Evolutionary conservation across 352 stramenopile genomes (phyloP), one percentile per base, ranked within the genome.

Genomic region (Pythium scleroteichum): DNA sequence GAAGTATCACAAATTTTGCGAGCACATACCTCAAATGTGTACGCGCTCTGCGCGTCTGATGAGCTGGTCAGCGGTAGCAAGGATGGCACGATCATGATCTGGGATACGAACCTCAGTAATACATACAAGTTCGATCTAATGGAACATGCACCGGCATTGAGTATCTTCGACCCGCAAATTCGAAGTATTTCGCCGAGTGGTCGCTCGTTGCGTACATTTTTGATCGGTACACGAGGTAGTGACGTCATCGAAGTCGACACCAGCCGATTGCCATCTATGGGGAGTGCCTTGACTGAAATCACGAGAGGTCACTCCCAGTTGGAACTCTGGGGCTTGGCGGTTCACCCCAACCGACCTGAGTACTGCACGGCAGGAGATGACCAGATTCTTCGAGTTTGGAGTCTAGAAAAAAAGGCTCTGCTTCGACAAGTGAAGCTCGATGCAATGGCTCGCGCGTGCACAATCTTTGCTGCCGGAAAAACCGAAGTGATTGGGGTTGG

Each of bases 201-300:
- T n/a, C 39, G 64, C 22, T 76, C 69, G 8, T 64, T 70, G 7
- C 62, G 74, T 22, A 54, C 61, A 4, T 69, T 97, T 17, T 57
- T 97, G 9, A 67, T 98, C 14, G 92, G 91, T 17, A 97, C 90
- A 16, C 62, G 51, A 33, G 90, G 88, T 12, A 96, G 87, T 32
- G 86, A 97, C 57, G 56, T 98, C 12, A 69, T 96, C 10, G 88
- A 98, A 56, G 47, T 98, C 23, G 88, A 94, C 65, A 59, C 72
- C 6, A 68, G 39, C 14, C 62, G 62, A 6, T 45, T 66, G 17
- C 56, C 66, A n/a, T 44, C 51, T 20, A 0, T 64, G 45, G 44
- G 35, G 1, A 56, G 29, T 33, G 48, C 20, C 23, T 8, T 55
- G 24, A 3, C n/a, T 41, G 77, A 74, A n/a, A 51, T 82, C 44